Evolutionary conservation across 306 rosid genomes (phyloP), one percentile per base, ranked within the genome.

Genomic region (Vigna trinervia): DNA sequence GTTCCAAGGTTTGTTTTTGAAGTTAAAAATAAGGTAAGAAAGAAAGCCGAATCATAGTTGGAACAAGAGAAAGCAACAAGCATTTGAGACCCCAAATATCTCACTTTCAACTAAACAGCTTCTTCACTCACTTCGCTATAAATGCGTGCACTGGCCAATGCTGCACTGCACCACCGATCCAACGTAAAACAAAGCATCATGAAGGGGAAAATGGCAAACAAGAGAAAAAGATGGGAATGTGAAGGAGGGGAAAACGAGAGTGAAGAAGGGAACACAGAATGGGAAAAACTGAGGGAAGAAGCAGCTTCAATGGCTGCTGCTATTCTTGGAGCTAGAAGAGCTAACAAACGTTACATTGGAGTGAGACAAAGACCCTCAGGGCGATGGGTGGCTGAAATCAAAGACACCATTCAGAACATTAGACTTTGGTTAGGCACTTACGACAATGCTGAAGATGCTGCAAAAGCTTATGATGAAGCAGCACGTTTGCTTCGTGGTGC

Each of bases 361-460:
- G 88, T 85, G 56, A 52, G 86, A 1, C 88, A 82, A 71, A 75
- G 88, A 46, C 80, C 86, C 10, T 83, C 87, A 30, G 84, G 85
- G 19, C 57, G 85, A 69, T 74, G 88, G 85, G 85, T 85, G 57
- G 85, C 85, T 69, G 86, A 85, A 81, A 85, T 85, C 83, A 83
- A 83, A 80, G 85, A 83, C 84, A 83, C 87, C 6, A 76, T 78
- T 4, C 83, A 83, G 71, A 81, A 77, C 46, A 84, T 83, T 43
- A 80, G 85, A 13, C 58, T 84, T 0, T 87, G 90, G 90, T 78
- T 87, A 3, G 88, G 90, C 14, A 84, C 88, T 53, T 87, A 84
- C 20, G 86, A 87, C 78, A 84, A 85, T 9, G 85, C 88, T 4
- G 85, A 87, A 63, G 88, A 84, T 10, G 90, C 90, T 14, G 90